phyloP scores from a whole-genome alignment of 768 basidiomycete species.

The Tremella mesenterica region DNA sequence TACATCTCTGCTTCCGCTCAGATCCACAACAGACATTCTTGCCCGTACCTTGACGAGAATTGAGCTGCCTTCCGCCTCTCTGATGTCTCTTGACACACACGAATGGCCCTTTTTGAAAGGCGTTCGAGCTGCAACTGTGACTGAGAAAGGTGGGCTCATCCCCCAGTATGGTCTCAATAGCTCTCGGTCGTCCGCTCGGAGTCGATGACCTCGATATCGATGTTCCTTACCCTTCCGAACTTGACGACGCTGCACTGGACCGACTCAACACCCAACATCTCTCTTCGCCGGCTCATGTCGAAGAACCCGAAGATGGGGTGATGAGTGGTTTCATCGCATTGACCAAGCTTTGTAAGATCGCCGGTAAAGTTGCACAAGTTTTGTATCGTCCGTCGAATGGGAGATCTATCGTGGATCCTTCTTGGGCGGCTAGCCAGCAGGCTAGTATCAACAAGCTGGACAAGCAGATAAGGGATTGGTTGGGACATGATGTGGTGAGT shows the following conservation, averaged over 20 bases:
- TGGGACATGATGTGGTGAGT: conserved; percentile 52
- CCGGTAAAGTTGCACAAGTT: conserved; percentile 50
- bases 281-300: conserved; percentile 48
- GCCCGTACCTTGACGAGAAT: no score
- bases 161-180: conserved; percentile 82
- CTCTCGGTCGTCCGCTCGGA: conserved; percentile 78
- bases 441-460: conserved; percentile 69
- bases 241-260: conserved; percentile 68
- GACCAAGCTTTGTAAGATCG: conserved; percentile 72
- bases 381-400: conserved; percentile 31
- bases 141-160: not conserved
- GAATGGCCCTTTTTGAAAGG: no score
- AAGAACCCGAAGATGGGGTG: conserved; percentile 49
- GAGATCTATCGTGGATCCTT: conserved; percentile 59
- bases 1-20: no score
- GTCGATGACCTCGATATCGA: conserved; percentile 86
- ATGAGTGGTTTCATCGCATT: conserved; percentile 76
- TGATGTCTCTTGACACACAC: no score
- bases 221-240: conserved; percentile 69
- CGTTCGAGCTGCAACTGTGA: no score
- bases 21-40: no score
- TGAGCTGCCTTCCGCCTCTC: no score
- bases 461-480: conserved; percentile 69
- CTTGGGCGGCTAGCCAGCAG: conserved; percentile 67
- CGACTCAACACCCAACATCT: conserved; percentile 50